These are phyloP conservation scores for Phoenix dactylifera DNA, from an alignment of 176 grass and related monocot species.

Conservation along the genomic window DNA sequence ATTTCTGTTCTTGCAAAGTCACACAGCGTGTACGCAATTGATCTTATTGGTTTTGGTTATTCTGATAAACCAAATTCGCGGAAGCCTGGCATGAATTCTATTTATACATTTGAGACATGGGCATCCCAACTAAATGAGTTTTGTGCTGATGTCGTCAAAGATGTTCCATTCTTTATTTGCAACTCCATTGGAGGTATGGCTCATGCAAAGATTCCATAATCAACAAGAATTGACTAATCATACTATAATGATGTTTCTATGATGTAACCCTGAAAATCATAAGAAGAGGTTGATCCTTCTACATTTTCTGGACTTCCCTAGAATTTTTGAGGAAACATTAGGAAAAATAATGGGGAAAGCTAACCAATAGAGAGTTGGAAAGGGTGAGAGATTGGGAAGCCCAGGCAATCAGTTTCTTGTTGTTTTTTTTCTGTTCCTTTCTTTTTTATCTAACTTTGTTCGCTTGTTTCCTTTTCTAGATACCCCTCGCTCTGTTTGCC, in stretches of 20 bases:
- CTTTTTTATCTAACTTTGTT: too few relatives aligned
- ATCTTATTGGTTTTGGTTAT: conserved; percentile 95
- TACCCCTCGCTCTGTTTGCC: too few relatives aligned
- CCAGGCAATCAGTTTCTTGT: too few relatives aligned
- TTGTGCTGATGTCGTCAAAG: conserved; percentile 64
- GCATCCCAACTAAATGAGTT: conserved; percentile 78
- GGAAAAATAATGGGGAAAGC: too few relatives aligned
- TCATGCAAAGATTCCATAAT: conserved; percentile 2
- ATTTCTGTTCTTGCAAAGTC: conserved; percentile 52
- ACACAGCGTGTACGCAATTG: conserved; percentile 68
- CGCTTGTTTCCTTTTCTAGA: too few relatives aligned
- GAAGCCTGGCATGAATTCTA: conserved; percentile 29
- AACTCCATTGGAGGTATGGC: conserved; percentile 92
- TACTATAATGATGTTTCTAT: background rate
- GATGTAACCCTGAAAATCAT: too few relatives aligned
- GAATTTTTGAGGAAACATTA: too few relatives aligned
- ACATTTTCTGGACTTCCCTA: too few relatives aligned
- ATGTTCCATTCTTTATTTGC: conserved; percentile 89
- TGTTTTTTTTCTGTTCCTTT: too few relatives aligned
- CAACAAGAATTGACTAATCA: background rate
- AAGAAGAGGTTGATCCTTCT: too few relatives aligned
- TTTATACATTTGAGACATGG: conserved; percentile 99
- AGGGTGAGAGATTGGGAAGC: too few relatives aligned
- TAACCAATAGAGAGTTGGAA: too few relatives aligned
- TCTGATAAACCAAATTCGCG: conserved; percentile 89